Evolutionary conservation across 139 green algal genomes (phyloP), one percentile per base, ranked within the genome.

Genomic region (Coccomyxa sp.): DNA sequence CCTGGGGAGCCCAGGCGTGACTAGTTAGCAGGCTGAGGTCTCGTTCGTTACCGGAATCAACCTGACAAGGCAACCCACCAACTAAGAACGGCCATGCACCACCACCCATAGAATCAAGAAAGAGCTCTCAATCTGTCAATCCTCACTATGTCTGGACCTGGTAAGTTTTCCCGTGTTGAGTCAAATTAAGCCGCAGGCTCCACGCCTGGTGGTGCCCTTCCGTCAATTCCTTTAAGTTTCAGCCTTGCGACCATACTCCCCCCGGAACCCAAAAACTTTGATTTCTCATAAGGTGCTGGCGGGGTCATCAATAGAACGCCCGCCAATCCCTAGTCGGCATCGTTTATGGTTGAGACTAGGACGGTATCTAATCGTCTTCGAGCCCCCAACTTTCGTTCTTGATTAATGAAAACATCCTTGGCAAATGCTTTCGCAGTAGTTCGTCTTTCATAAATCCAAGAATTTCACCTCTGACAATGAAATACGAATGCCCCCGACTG

Each of bases 361-460:
- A 98, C 92, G 95, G 94, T 98, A 98, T 98, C 94, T 98, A 95
- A 98, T 98, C 95, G 91, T 98, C 94, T 98, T 98, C 95, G 93
- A 98, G 92, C 94, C 94, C 95, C 95, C 93, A 98, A 98, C 94
- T 98, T 98, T 98, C 94, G 94, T 97, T 98, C 94, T 88, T 97
- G 93, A 97, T 97, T 88, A 97, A 97, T 98, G 95, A 98, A 98
- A 98, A 97, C 94, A 97, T 98, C 94, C 93, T 98, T 98, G 95
- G 94, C 92, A 98, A 97, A 97, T 98, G 93, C 93, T 95, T 96
- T 98, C 89, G 90, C 92, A 97, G 94, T 96, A 96, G 95, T 98
- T 98, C 94, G 94, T 98, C 95, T 98, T 98, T 95, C 94, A 95
- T 97, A 98, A 98, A 97, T 98, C 95, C 95, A 98, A 98, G 95